Base-by-base conservation (phyloP, 352 stramenopile species). In the Phytophthora rubi region DNA sequence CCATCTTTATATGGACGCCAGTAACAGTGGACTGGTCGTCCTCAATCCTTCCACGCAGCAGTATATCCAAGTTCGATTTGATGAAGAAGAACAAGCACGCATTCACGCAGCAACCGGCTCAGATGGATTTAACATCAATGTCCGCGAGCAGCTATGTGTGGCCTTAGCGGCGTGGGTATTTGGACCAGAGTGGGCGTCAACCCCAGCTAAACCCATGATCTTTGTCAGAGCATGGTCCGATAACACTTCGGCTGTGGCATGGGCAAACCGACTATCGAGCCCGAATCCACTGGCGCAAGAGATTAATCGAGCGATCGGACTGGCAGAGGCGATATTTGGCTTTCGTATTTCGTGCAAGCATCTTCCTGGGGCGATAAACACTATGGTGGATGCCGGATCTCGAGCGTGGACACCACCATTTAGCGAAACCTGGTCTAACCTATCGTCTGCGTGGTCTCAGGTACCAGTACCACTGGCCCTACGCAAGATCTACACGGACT, bases 121-220 rank as follows among this genome's bases (percentile, higher is more conserved):
- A 2, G 21, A 62, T 30, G 52, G 30, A 7, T 68, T 61, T 42
- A 68, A 56, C 53, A 68, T 61, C 18, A 62, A 68, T n/a, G 61
- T 57, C 3, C 39, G 53, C 0, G 53, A 68, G 33, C 61, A 51
- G 5, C 28, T 68, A 3, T 68, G 61, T 10, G 18, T 68, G 1
- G n/a, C 61, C 0, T 18, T 62, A 10, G 61, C 61, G 3, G n/a
- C 52, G 7, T 56, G 39, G 53, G 21, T 18, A 18, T 68, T 18
- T 0, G 44, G 52, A 15, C 30, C 51, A 32, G 8, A 2, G 1
- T 54, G 60, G 30, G 33, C 33, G 33, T 39, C 33, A 39, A 39
- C 33, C 33, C 4, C 21, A 65, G n/a, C 35, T 5, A 37, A 18
- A 10, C 30, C n/a, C 32, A 3, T 30, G 12, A 35, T 32, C 54